A percentile compares a stretch with the other conserved stretches of the same genome.
These are phyloP conservation scores for Capsella bursapastoris DNA, from an alignment of 345 rosid species.

Conservation along the genomic window DNA sequence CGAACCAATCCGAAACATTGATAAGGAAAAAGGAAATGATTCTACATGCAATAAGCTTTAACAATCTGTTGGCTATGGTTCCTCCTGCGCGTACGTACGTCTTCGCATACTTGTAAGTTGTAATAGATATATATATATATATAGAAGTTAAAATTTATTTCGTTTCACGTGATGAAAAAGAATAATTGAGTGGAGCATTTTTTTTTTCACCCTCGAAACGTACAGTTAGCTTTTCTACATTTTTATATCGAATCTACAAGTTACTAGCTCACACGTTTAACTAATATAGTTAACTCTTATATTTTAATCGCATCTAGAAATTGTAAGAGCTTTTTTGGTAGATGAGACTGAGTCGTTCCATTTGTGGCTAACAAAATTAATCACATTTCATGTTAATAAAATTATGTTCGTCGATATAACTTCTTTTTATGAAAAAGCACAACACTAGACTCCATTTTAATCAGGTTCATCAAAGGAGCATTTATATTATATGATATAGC, in stretches of 20 bases:
- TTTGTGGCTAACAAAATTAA: background rate
- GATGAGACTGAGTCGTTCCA: background rate
- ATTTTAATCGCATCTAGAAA: background rate
- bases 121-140: too few species aligned
- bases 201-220: slow-evolving; percentile 17
- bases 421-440: background rate
- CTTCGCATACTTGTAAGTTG: background rate
- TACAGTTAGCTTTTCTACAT: background rate
- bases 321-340: background rate
- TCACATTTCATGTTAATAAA: background rate
- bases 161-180: slow-evolving; percentile 39
- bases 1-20: slow-evolving; percentile 10
- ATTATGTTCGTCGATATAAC: background rate
- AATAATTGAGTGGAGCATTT: slow-evolving; percentile 34
- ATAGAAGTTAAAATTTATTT: background rate
- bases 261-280: slow-evolving; percentile 15
- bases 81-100: slow-evolving; percentile 4
- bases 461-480: background rate
- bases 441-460: background rate
- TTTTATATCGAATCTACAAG: background rate
- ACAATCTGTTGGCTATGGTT: slow-evolving; percentile 35
- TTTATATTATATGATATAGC: background rate
- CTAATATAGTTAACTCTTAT: background rate
- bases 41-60: slow-evolving; percentile 29
- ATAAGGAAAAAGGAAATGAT: slow-evolving; percentile 1